Base-by-base conservation (phyloP, 2,329 filamentous ascomycete genomes). In the Trematosphaeria pertusa region DNA sequence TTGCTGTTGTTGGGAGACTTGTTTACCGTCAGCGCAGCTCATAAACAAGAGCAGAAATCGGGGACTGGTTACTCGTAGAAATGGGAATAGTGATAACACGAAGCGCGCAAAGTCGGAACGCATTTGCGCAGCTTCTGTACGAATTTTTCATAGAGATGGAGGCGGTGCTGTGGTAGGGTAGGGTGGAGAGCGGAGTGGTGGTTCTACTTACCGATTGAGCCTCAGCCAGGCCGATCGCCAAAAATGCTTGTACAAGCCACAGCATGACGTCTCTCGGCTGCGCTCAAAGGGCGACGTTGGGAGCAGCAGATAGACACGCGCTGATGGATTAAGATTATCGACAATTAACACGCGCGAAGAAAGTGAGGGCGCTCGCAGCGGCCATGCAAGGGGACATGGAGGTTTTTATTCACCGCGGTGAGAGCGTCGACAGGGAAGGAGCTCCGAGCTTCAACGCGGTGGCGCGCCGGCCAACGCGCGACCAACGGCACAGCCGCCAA, bases 201-300 rank as follows among this genome's bases (percentile, higher is more conserved):
- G 48, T 49, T 47, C 40, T 17, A 62, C 67, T 46, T 59, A 70
- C 67, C 44, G 44, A 35, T 48, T 67, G 66, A 46, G 66, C 68
- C 26, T 55, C 49, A 33, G 55, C 63, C 40, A 67, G 54, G 56
- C 58, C 50, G 44, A 62, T 49, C 42, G 60, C 64, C 58, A 69
- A 57, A 49, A 70, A 62, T 59, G 63, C 60, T 59, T 62, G 62
- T 50, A 59, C 61, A 56, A 69, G 67, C 66, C 69, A 64, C 60
- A 61, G 49, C 66, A 71, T 71, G 61, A 55, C 59, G 65, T 60
- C 50, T 43, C 33, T 36, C 11, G 40, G 45, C 47, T 36, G 44
- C 41, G 53, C 46, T 62, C 56, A 43, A 51, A 53, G 48, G 48
- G 52, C 37, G 49, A 52, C 46, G 46, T 37, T 15, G 35, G 34